Conservation (phyloP, 495 filamentous ascomycete species). For the Penicillium odoratum region DNA sequence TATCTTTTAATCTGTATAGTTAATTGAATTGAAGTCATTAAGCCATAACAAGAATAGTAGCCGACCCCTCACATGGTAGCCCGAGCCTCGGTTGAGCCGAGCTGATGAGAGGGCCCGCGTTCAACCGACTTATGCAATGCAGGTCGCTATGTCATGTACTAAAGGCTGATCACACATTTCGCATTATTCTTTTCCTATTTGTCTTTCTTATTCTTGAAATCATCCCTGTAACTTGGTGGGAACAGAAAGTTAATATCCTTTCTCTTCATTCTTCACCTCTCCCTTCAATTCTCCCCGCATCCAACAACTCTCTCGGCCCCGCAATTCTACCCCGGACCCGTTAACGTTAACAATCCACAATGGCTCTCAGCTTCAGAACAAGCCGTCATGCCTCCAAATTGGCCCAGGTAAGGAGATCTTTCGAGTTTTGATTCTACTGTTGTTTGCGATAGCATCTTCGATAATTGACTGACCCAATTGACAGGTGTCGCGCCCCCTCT, state of each 20-base stretch:
- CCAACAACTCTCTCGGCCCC: conserved; percentile 12
- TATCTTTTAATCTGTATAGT: background rate
- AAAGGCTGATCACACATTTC: conserved; percentile 1
- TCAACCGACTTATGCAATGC: conserved; percentile 28
- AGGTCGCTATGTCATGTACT: conserved; percentile 15
- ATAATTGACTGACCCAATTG: background rate
- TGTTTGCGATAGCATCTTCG: background rate
- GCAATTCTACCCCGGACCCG: conserved; percentile 27
- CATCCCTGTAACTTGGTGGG: background rate
- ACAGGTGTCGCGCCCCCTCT: conserved; percentile 28
- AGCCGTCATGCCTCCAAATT: conserved; percentile 41
- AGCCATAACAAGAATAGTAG: background rate
- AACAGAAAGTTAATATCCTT: no score
- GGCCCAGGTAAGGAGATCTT: conserved; percentile 33
- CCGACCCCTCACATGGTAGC: conserved; percentile 6
- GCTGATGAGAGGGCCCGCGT: conserved; percentile 26
- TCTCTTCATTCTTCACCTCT: background rate
- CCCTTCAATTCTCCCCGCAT: background rate
- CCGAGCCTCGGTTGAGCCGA: conserved; percentile 32
- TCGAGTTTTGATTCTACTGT: background rate
- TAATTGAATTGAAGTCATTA: background rate
- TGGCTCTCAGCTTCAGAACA: conserved; percentile 41
- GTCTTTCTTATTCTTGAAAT: background rate
- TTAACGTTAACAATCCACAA: conserved; percentile 17
- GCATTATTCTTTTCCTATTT: background rate